Evolutionary conservation across 345 rosid genomes (phyloP), one percentile per base, ranked within the genome.

Genomic region (Anastatica hierochuntica): DNA sequence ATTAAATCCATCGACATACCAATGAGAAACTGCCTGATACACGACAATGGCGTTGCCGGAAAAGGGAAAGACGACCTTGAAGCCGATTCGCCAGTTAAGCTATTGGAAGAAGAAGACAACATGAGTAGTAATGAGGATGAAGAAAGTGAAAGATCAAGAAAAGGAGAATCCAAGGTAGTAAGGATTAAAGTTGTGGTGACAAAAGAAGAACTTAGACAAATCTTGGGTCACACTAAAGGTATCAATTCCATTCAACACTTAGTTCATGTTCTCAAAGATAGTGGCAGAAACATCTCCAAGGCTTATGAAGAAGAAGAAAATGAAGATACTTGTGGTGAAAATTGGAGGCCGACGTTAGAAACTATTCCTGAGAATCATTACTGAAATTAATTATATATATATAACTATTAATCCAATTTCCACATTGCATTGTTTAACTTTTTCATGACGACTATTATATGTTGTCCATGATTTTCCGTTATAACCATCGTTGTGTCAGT

Each of bases 171-270:
- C 3, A 76, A 65, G 20, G 72, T 64, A 24, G 71, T 68, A 69
- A 80, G 86, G 76, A 43, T 86, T 11, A 78, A 70, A 48, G 66
- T 84, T 10, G 49, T 77, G 74, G 76, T 84, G 70, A 84, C 84
- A 1, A 79, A 63, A 64, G 54, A 78, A 53, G 94, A 88, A 58
- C 71, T 88, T 64, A 64, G 61, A 70, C 73, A 78, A 23, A 68
- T 80, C 24, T 57, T 87, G 62, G 61, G 56, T 19, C 58, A 47
- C 46, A 52, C 56, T 14, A 49, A 60, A 60, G 73, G 68, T 37
- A 40, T 35, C 0, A 54, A 65, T 52, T 75, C 83, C 6, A 29
- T 60, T 65, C 85, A 74, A 75, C 66, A 72, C 34, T 53, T 87
- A 63, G 40, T 72, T 45, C 68, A 60, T 37, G 75, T 64, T 14